Base-by-base conservation (phyloP, 1,139 yeast species). In the Kodamaea derodonti region DNA sequence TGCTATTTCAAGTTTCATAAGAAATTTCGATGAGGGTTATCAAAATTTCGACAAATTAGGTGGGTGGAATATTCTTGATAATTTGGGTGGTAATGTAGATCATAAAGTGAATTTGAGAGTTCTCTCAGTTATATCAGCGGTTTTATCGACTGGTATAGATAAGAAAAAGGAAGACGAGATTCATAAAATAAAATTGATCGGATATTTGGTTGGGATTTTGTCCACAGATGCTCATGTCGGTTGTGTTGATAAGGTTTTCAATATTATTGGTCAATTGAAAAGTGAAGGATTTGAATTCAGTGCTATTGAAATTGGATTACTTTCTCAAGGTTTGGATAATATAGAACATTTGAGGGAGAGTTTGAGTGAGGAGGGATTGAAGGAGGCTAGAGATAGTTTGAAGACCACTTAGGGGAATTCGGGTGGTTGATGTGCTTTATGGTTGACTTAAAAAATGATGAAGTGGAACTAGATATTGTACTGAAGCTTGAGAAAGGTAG, bases 1-100 rank as follows among this genome's bases (percentile, higher is more conserved):
- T 53, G 96, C 97, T 0, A 60, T 92, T 17, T 76, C 95, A 3
- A 78, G 83, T 31, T 65, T 80, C 17, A 58, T 88, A n/a, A 75
- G 95, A 49, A 90, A 92, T 60, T 81, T 78, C 50, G 60, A 65
- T 20, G 63, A 60, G 0, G 83, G 80, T 1, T 80, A 78, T 43
- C 56, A 62, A 7, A 54, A 62, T 37, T 90, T 92, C 50, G 74
- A 67, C 30, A 56, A 65, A 27, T 48, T 60, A 8, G 57, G 72
- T 20, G 97, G 97, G n/a, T 82, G 95, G 84, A 60, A 65, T 2
- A 42, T 62, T 13, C 43, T 66, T 29, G 40, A 45, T 15, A 36
- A 45, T 12, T 33, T 43, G 42, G 34, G 40, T 20, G 37, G 46
- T 30, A 25, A 24, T 14, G 24, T 26, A 16, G 45, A 48, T 27